Percentiles rank a stretch among this genome's conserved stretches.
These are phyloP conservation scores for Xylariales sp. DNA, from an alignment of 2,329 filamentous ascomycete genomes.

Conservation along the genomic window DNA sequence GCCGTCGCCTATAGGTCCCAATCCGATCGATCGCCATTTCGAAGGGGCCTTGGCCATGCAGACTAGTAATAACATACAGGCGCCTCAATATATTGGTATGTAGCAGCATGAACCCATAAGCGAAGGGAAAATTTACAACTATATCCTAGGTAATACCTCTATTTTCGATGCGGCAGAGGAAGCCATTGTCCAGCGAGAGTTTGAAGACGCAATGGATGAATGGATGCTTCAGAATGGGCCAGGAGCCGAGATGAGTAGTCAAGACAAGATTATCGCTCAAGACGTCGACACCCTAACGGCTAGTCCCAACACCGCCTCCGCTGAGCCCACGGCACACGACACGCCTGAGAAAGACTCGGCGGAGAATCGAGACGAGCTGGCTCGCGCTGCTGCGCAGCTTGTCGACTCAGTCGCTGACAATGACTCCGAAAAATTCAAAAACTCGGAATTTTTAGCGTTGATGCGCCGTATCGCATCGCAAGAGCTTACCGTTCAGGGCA, in stretches of 20 bases:
- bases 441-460: slow-evolving; percentile 79
- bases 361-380: slow-evolving; percentile 64
- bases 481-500: slow-evolving; percentile 78
- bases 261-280: slow-evolving; percentile 17
- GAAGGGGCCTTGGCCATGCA: neutral
- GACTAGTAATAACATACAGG: neutral
- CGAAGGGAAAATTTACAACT: slow-evolving; percentile 6
- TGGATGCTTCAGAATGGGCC: slow-evolving; percentile 41
- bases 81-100: slow-evolving; percentile 19
- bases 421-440: slow-evolving; percentile 78
- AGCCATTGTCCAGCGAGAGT: slow-evolving; percentile 33
- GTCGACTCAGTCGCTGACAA: slow-evolving; percentile 76
- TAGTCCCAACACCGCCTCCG: neutral
- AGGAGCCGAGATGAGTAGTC: slow-evolving; percentile 9
- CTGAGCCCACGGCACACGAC: slow-evolving; percentile 12
- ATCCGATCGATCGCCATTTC: slow-evolving; percentile 37
- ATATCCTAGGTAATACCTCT: slow-evolving; percentile 2
- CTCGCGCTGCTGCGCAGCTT: slow-evolving; percentile 76
- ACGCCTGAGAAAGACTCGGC: slow-evolving; percentile 43
- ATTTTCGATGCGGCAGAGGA: slow-evolving; percentile 21
- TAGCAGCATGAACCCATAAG: neutral
- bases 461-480: slow-evolving; percentile 80
- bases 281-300: slow-evolving; percentile 25
- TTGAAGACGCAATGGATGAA: slow-evolving; percentile 40
- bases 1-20: slow-evolving; percentile 62